A percentile compares a stretch with the other conserved stretches of the same genome.
Conservation (phyloP, 192 early-diverging fungal genomes). For the Umbelopsis sp. region DNA sequence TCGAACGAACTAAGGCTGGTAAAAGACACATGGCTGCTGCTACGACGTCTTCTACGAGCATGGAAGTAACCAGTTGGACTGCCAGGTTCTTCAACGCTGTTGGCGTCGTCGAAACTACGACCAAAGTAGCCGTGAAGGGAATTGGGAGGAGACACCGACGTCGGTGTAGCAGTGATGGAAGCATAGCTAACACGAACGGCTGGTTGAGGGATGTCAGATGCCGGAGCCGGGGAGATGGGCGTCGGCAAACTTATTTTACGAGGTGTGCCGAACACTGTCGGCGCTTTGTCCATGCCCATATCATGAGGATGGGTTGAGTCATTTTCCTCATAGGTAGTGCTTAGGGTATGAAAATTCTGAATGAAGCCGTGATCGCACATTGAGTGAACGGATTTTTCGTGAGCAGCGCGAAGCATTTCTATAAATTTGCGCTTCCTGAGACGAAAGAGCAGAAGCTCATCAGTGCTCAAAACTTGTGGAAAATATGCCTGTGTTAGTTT, state of each 20-base stretch:
- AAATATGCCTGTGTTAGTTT: slow-evolving; percentile 63
- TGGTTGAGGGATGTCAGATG: slow-evolving; percentile 19
- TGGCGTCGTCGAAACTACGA: background rate
- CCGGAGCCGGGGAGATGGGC: slow-evolving; percentile 17
- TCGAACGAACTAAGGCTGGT: slow-evolving; percentile 13
- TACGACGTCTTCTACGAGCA: slow-evolving; percentile 14
- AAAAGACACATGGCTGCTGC: slow-evolving; percentile 1
- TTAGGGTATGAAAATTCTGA: background rate
- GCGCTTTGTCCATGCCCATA: background rate
- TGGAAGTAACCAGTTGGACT: background rate
- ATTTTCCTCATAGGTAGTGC: slow-evolving; percentile 16
- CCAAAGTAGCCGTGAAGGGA: background rate
- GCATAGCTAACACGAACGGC: slow-evolving; percentile 36
- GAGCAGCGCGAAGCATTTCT: slow-evolving; percentile 70
- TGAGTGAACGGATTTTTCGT: slow-evolving; percentile 19
- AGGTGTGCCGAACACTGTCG: slow-evolving; percentile 21
- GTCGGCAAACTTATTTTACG: slow-evolving; percentile 8
- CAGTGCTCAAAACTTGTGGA: slow-evolving; percentile 63
- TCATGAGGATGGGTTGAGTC: slow-evolving; percentile 5
- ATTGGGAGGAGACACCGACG: slow-evolving; percentile 20
- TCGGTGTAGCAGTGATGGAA: slow-evolving; percentile 30
- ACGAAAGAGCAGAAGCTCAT: slow-evolving; percentile 73
- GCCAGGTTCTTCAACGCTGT: background rate
- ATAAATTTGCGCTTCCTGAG: slow-evolving; percentile 85
- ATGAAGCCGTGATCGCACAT: slow-evolving; percentile 20